Percentiles rank a stretch among this genome's conserved stretches.
Conservation (phyloP, 345 rosid species). For the Lumnitzera littorea region DNA sequence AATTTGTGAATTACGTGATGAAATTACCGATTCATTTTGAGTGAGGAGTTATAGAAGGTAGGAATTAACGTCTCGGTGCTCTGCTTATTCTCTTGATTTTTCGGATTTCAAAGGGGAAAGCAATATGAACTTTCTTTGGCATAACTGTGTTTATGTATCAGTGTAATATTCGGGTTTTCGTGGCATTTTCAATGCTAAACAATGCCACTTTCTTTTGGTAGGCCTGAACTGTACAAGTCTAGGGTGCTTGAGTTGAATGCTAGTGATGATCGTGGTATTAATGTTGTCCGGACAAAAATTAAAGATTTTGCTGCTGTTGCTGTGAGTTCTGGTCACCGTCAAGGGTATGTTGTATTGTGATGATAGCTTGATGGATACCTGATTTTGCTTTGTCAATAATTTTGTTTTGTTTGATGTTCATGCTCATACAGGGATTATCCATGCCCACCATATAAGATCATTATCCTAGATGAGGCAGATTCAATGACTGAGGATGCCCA, state of each 20-base stretch:
- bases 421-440: slow-evolving; percentile 58
- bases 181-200: slow-evolving; percentile 6
- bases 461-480: slow-evolving; percentile 93
- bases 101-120: no score
- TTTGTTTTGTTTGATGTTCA: no score
- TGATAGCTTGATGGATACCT: no score
- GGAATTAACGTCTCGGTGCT: no score
- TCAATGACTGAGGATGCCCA: slow-evolving; percentile 99
- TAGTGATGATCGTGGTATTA: slow-evolving; percentile 97
- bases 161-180: not conserved
- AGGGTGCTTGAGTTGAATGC: slow-evolving; percentile 97
- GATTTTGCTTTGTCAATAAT: no score
- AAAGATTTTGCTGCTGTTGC: slow-evolving; percentile 94
- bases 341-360: slow-evolving; percentile 33
- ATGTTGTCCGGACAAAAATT: slow-evolving; percentile 92
- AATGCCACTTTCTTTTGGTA: slow-evolving; percentile 20
- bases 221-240: slow-evolving; percentile 88
- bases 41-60: no score
- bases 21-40: no score
- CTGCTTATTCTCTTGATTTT: no score
- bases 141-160: no score
- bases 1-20: no score
- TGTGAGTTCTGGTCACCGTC: slow-evolving; percentile 66
- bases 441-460: slow-evolving; percentile 85
- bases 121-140: no score